A percentile compares a stretch with the other conserved stretches of the same genome.
phyloP scores from a whole-genome alignment of 2,329 filamentous ascomycete species.

The Remersonia thermophila region DNA sequence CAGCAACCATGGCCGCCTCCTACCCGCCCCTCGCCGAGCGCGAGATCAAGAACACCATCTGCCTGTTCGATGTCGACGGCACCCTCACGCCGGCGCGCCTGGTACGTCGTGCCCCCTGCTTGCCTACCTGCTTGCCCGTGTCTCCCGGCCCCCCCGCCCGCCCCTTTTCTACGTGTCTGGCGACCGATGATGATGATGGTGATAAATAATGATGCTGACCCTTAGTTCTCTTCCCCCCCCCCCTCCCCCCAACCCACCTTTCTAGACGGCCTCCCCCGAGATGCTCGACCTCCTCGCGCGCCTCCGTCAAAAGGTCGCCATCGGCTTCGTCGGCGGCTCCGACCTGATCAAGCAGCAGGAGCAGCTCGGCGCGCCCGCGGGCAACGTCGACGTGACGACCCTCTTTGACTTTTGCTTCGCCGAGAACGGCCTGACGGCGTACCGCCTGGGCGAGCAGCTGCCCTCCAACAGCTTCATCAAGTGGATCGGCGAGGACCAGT shows the following conservation, averaged over 20 bases:
- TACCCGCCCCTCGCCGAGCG: slow-evolving; percentile 72
- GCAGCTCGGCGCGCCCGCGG: slow-evolving; percentile 61
- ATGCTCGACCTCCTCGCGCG: slow-evolving; percentile 69
- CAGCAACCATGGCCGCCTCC: slow-evolving; percentile 17
- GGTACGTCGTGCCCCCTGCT: slow-evolving; percentile 46
- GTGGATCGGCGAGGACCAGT: slow-evolving; percentile 74
- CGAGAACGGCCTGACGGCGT: slow-evolving; percentile 91
- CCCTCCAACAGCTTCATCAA: slow-evolving; percentile 76
- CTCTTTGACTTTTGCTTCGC: slow-evolving; percentile 98
- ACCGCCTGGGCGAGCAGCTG: slow-evolving; percentile 65
- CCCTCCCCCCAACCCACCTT: too few relatives aligned
- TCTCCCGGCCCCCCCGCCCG: neutral
- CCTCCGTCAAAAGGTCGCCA: slow-evolving; percentile 76
- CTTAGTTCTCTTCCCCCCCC: too few relatives aligned
- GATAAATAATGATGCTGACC: too few relatives aligned
- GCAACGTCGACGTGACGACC: slow-evolving; percentile 56
- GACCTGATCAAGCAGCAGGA: slow-evolving; percentile 92
- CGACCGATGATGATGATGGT: too few relatives aligned
- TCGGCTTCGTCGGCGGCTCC: slow-evolving; percentile 87
- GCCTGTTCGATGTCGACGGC: slow-evolving; percentile 91
- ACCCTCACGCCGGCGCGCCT: slow-evolving; percentile 75
- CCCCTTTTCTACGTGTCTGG: too few relatives aligned
- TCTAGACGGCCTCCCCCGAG: slow-evolving; percentile 58
- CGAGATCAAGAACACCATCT: slow-evolving; percentile 83
- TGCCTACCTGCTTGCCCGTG: too few relatives aligned